Base-by-base conservation (phyloP, 805 yeast genomes). In the Yueomyces sp. region DNA sequence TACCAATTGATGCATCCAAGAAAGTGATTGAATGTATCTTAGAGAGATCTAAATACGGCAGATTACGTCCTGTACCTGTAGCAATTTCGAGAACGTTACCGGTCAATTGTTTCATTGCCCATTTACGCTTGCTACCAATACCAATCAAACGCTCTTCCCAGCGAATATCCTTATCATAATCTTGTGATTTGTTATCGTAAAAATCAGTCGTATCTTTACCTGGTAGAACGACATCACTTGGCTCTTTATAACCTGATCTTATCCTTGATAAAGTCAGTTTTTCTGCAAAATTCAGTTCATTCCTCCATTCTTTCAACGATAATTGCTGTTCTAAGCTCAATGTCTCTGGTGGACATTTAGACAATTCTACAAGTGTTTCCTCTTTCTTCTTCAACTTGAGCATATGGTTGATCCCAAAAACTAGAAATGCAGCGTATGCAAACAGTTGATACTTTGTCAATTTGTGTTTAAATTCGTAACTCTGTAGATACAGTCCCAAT, bases 81-180 rank as follows among this genome's bases (percentile, higher is more conserved):
- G 96, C 81, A 8, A 90, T 92, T 62, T 92, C 98, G 45, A 92
- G 66, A 2, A 87, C 96, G 57, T 92, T 96, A 27, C 98, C 98
- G 45, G 69, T 66, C 41, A 81, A 73, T 48, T 82, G 83, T 36
- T 68, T 73, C 87, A 84, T 83, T 40, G 83, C 60, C 84, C 92
- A 81, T 52, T 77, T 78, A 54, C 96, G 72, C 63, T 83, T 71
- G 54, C 68, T 70, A 45, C 80, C 71, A 67, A 70, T 60, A 37
- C 65, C 52, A 39, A 70, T 64, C 51, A 65, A 54, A 43, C 56
- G 62, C 51, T 70, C 73, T 69, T 79, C 65, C 67, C 65, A 45
- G 52, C 81, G 78, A 49, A 90, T 83, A 45, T 79, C 88, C 36
- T 70, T 68, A 58, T 90, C 98, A 59, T 90, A 90, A 4, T 76